A percentile compares a stretch with the other conserved stretches of the same genome.
Evolutionary conservation across 768 basidiomycete species (phyloP).

Genomic region (Chiua virens): DNA sequence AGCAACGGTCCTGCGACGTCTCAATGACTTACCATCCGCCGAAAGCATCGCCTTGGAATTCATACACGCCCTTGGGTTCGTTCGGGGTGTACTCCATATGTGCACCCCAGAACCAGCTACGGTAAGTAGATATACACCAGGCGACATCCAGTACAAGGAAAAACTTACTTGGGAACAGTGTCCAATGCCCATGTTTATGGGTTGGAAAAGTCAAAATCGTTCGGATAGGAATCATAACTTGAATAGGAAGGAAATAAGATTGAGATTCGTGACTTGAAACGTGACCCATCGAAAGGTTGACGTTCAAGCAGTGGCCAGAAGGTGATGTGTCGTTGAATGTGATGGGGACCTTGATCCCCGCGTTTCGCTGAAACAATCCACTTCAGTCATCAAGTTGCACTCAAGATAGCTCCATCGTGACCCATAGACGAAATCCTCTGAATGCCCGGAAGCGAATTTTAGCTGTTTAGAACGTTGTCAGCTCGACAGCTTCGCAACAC

Average conservation of each 20-base stretch:
- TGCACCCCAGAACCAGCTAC: conserved; percentile 42
- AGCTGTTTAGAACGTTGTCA: conserved; percentile 31
- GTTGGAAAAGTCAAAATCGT: conserved; percentile 53
- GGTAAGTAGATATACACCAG: background rate
- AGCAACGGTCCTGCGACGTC: conserved; percentile 3
- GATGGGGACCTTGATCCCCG: conserved; percentile 47
- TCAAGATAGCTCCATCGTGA: background rate
- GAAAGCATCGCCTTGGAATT: conserved; percentile 46
- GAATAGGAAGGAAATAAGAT: background rate
- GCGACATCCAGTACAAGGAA: background rate
- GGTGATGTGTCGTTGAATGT: conserved; percentile 49
- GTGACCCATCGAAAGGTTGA: conserved; percentile 45
- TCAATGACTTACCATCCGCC: conserved; percentile 50
- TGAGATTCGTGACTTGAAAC: background rate
- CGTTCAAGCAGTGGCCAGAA: too few relatives aligned
- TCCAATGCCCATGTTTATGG: conserved; percentile 45
- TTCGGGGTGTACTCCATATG: too few relatives aligned
- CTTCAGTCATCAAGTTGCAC: background rate
- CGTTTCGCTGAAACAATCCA: conserved; percentile 32
- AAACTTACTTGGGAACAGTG: conserved; percentile 40
- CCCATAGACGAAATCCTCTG: conserved; percentile 45
- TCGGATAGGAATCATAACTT: conserved; percentile 40
- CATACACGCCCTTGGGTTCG: conserved; percentile 22
- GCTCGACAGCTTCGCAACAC: conserved; percentile 28
- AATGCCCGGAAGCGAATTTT: conserved; percentile 32